phyloP scores from a whole-genome alignment of 768 basidiomycete genomes.

The Tricholoma terreum region DNA sequence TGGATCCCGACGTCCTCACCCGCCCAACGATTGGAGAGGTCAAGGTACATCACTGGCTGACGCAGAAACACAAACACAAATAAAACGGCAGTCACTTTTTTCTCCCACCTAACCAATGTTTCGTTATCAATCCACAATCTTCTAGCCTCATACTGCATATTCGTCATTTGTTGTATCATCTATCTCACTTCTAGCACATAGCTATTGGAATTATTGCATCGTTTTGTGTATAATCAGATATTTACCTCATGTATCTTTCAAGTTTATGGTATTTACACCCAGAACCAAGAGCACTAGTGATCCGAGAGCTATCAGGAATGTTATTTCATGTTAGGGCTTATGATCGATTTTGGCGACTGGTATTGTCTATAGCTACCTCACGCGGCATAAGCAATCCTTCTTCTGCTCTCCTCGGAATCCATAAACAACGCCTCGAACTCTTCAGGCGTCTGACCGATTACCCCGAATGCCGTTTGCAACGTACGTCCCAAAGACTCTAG shows the following conservation, averaged over 20 bases:
- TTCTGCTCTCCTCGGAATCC: slow-evolving; percentile 23
- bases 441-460: slow-evolving; percentile 77
- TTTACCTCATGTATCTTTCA: too few species aligned
- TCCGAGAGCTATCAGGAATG: background rate
- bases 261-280: too few species aligned
- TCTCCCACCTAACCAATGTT: too few species aligned
- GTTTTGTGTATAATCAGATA: slow-evolving; percentile 2
- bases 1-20: slow-evolving; percentile 78
- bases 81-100: background rate
- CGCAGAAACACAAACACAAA: slow-evolving; percentile 1
- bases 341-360: too few species aligned
- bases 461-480: slow-evolving; percentile 88
- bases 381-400: slow-evolving; percentile 20
- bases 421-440: slow-evolving; percentile 83
- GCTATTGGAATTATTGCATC: background rate
- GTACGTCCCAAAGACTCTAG: slow-evolving; percentile 78
- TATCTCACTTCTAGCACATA: slow-evolving; percentile 7
- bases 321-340: background rate
- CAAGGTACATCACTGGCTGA: slow-evolving; percentile 80
- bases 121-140: background rate
- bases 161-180: background rate
- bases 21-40: slow-evolving; percentile 84
- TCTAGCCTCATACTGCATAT: background rate
- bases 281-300: background rate
- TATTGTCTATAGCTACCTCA: slow-evolving; percentile 2